A percentile compares a stretch with the other conserved stretches of the same genome.
phyloP scores from a whole-genome alignment of 371 early-diverging fungal genomes.

The Mucor irregularis region DNA sequence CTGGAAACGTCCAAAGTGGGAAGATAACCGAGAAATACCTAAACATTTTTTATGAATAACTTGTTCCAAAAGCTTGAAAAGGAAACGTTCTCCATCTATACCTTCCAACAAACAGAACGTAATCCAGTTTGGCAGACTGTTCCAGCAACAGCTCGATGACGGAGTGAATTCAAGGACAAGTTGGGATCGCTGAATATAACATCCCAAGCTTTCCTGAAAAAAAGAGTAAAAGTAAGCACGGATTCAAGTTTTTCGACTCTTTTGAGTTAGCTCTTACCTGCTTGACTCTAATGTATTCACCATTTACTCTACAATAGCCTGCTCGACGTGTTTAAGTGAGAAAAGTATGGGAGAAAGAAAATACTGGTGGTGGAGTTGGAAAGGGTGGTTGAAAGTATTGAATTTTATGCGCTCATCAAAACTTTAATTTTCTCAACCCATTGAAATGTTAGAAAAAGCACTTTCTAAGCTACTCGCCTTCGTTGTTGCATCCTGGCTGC shows the following conservation, averaged over 20 bases:
- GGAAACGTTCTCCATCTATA: too few species aligned
- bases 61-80: too few species aligned
- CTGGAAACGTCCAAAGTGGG: constrained; percentile 53
- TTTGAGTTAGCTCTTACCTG: constrained; percentile 1
- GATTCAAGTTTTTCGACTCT: background rate
- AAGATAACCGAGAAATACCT: constrained; percentile 61
- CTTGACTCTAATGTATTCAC: constrained; percentile 5
- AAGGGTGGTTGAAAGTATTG: too few species aligned
- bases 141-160: constrained; percentile 36
- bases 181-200: constrained; percentile 20
- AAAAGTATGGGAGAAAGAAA: constrained; percentile 4
- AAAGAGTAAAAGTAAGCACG: background rate
- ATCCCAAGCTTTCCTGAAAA: constrained; percentile 18
- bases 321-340: background rate
- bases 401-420: too few species aligned
- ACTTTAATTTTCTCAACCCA: too few species aligned
- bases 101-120: constrained; percentile 56
- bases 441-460: too few species aligned
- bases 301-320: background rate
- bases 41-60: background rate
- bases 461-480: too few species aligned
- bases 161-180: constrained; percentile 29
- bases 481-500: too few species aligned
- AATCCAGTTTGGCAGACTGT: constrained; percentile 41
- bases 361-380: background rate